phyloP scores from a whole-genome alignment of 768 basidiomycete genomes.

The Lactarius tabidus region DNA sequence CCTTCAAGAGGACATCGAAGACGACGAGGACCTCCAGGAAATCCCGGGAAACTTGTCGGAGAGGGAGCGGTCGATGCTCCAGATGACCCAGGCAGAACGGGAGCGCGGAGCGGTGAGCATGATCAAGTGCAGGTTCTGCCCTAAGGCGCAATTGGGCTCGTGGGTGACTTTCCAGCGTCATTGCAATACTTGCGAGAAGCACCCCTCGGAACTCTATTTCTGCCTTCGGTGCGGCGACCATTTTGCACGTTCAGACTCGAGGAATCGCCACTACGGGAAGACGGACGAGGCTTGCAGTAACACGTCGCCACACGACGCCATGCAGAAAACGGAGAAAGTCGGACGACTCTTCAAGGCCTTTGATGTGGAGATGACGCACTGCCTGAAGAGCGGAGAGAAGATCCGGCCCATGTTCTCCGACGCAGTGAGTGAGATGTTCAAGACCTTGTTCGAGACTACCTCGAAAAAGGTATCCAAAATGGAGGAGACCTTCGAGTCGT shows the following conservation, averaged over 20 bases:
- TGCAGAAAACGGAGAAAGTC: neutral
- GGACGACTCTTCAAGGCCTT: neutral
- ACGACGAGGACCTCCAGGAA: neutral
- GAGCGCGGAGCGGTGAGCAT: neutral
- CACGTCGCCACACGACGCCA: neutral
- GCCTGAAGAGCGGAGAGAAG: neutral
- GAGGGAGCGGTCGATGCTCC: neutral
- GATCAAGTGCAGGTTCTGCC: neutral
- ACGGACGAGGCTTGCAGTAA: neutral
- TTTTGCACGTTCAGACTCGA: neutral
- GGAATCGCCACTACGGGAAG: neutral
- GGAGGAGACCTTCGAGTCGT: neutral
- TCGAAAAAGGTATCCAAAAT: too few relatives aligned
- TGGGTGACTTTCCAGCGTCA: neutral
- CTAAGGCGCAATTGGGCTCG: neutral
- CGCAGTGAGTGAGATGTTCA: too few relatives aligned
- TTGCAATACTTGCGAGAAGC: too few relatives aligned
- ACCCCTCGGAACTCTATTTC: neutral
- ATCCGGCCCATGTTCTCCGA: too few relatives aligned
- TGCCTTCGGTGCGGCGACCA: neutral
- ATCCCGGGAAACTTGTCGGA: neutral
- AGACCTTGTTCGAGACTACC: too few relatives aligned
- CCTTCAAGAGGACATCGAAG: neutral
- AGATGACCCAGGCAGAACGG: neutral
- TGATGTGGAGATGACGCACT: neutral